phyloP scores from a whole-genome alignment of 495 filamentous ascomycete species.

The Annulohypoxylon nitens region DNA sequence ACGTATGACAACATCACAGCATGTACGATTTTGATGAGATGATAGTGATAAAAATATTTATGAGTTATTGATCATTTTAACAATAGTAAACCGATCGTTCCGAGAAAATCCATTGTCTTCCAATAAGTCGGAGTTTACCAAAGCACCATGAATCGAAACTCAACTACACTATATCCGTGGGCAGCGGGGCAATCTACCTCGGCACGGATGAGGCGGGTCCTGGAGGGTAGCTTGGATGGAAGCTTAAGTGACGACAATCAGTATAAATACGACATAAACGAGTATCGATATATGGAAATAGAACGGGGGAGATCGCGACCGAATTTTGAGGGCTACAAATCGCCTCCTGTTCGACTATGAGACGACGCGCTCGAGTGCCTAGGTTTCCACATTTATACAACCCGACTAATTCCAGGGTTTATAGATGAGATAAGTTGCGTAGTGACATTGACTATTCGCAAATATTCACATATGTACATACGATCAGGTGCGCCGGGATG shows the following conservation, averaged over 20 bases:
- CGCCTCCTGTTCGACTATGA: neutral
- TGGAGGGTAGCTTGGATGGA: too few species aligned
- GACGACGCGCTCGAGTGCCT: neutral
- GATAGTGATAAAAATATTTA: neutral
- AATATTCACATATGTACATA: conserved; percentile 37
- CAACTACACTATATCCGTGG: neutral
- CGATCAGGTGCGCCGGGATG: neutral
- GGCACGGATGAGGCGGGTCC: neutral
- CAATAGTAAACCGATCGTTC: neutral
- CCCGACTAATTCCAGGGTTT: neutral
- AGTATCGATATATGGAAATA: neutral
- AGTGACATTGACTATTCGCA: conserved; percentile 23
- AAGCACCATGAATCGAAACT: neutral
- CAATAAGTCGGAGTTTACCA: neutral
- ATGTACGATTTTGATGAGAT: neutral
- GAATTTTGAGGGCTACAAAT: neutral
- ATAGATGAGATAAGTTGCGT: conserved; percentile 2
- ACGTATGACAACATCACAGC: neutral
- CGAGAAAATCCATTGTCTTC: neutral
- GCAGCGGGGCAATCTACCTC: neutral
- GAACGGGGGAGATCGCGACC: neutral
- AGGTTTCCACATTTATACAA: conserved; percentile 2
- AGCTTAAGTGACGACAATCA: conserved; percentile 1
- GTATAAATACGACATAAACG: neutral
- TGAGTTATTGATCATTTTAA: neutral